Conservation (phyloP, 2,329 filamentous ascomycete genomes). For the Amylocarpus encephaloides region DNA sequence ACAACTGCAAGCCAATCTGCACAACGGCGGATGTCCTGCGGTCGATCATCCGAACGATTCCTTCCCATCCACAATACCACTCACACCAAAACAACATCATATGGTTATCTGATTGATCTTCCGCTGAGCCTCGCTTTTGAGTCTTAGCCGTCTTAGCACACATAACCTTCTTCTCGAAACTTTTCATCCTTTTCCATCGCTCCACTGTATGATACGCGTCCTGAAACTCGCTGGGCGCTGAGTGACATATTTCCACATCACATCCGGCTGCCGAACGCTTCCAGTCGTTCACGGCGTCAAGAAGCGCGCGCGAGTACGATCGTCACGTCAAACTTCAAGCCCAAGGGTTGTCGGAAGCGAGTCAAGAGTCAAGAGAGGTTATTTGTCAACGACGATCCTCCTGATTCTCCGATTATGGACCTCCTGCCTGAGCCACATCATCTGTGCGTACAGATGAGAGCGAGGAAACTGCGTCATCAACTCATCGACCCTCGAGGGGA, state of each 20-base stretch:
- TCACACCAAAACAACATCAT: background rate
- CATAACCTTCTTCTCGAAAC: constrained; percentile 7
- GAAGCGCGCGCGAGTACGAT: constrained; percentile 5
- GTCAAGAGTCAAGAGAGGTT: no score
- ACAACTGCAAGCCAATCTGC: background rate
- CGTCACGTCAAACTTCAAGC: background rate
- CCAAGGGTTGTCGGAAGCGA: background rate
- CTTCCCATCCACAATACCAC: background rate
- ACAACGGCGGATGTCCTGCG: background rate
- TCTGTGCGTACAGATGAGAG: background rate
- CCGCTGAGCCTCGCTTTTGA: background rate
- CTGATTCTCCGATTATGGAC: background rate
- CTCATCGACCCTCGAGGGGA: background rate
- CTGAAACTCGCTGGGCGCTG: constrained; percentile 1
- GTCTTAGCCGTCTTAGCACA: background rate
- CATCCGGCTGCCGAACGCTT: background rate
- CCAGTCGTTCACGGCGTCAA: background rate
- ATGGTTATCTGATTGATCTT: background rate
- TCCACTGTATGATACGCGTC: constrained; percentile 2
- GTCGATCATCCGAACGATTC: constrained; percentile 4
- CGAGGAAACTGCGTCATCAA: constrained; percentile 1
- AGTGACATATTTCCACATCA: background rate
- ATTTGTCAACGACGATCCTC: constrained; percentile 1
- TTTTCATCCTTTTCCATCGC: background rate
- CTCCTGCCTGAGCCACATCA: background rate